Conservation (phyloP, 73 alveolate genomes). For the Effrenium voratum region DNA sequence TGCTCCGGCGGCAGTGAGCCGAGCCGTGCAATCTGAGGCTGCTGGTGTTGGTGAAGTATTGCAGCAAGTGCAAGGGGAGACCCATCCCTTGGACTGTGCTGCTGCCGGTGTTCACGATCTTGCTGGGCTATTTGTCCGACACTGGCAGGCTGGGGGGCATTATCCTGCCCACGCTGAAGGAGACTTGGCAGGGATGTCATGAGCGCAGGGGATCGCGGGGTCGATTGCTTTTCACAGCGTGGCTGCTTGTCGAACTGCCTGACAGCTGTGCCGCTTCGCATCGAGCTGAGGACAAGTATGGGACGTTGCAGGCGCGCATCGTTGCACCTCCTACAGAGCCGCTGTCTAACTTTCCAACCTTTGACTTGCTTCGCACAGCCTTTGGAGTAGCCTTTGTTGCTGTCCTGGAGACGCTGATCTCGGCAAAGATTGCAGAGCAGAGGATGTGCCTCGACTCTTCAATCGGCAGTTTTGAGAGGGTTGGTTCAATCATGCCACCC, state of each 20-base stretch:
- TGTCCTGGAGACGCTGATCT: conserved; percentile 74
- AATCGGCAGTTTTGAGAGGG: too few relatives aligned
- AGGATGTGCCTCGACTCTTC: too few relatives aligned
- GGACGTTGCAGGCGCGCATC: conserved; percentile 1
- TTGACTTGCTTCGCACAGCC: conserved; percentile 42
- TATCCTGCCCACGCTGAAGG: conserved; percentile 76
- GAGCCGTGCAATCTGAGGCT: conserved; percentile 41
- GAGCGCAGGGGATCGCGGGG: too few relatives aligned
- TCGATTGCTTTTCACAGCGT: too few relatives aligned
- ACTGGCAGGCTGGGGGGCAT: conserved; percentile 43
- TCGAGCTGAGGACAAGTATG: conserved; percentile 72
- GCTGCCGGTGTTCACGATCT: conserved; percentile 54
- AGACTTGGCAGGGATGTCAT: too few relatives aligned
- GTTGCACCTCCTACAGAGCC: not conserved
- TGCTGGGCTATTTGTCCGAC: conserved; percentile 88
- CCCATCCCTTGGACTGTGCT: conserved; percentile 90
- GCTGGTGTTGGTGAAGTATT: conserved; percentile 61
- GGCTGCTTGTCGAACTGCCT: too few relatives aligned
- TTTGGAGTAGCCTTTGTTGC: conserved; percentile 86
- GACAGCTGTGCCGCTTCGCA: too few relatives aligned
- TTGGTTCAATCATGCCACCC: too few relatives aligned
- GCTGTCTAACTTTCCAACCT: not conserved
- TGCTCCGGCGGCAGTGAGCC: too few relatives aligned
- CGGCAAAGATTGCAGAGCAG: conserved; percentile 89
- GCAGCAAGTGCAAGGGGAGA: not conserved